Evolutionary conservation across 2,329 filamentous ascomycete genomes (phyloP), one percentile per base, ranked within the genome.

Genomic region (Neofusicoccum sp.): DNA sequence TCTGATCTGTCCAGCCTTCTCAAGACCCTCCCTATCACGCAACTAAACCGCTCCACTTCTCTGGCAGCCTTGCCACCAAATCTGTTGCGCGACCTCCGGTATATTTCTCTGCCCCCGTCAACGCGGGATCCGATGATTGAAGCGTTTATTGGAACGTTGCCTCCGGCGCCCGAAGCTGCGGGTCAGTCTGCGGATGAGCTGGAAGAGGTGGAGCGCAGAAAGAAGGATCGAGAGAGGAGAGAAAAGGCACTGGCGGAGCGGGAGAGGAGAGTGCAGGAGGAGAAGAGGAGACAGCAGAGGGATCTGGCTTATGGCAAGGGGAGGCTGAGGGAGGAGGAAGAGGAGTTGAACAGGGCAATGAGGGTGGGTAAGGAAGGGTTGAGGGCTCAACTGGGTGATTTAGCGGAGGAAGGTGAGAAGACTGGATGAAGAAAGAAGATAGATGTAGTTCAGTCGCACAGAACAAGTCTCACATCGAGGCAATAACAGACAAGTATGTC

Each of bases 301-400:
- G 84, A 85, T 51, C 71, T 89, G 9, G 82, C 82, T 34, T 81
- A 80, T 45, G 86, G 86, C 20, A 87, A 84, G 67, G 85, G 85
- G 0, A 75, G 82, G 45, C 67, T 91, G 54, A 76, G 84, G 36
- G 87, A 89, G 61, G 86, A 87, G 65, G 88, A 91, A 74, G 79
- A 81, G 64, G 86, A 90, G 68, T 74, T 91, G 60, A 83, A 89
- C 68, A 78, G 80, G 64, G 89, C 89, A 1, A 88, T 90, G 86
- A 82, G 82, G 62, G 82, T 91, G 11, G 82, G 83, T 0, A 90
- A 88, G 73, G 84, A 81, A 62, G 89, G 88, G 0, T 64, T 91
- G 65, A 83, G 84, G 68, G 83, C 81, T 26, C 86, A 90, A 70
- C 68, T 90, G 60, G 66, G 40, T 3, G 57, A 20, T 6, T 6